Evolutionary conservation across 257 asterid species (phyloP).

Genomic region (Nicotiana attenuata): DNA sequence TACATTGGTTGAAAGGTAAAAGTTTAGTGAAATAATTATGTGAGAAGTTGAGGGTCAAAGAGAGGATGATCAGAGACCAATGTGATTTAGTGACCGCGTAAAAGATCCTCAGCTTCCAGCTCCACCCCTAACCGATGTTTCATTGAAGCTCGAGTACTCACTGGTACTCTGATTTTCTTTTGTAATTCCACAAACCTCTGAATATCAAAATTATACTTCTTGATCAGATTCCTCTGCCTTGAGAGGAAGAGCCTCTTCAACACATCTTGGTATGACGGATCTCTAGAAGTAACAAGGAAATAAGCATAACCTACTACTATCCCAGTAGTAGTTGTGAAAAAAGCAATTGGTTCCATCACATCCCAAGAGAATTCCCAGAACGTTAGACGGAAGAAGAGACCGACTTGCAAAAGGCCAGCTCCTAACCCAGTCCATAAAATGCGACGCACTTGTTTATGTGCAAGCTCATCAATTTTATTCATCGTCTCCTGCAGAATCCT

Average conservation of each 20-base stretch:
- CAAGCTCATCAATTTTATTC: slow-evolving; percentile 60
- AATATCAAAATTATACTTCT: slow-evolving; percentile 55
- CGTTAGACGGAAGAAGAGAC: slow-evolving; percentile 87
- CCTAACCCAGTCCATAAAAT: slow-evolving; percentile 77
- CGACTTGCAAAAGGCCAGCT: slow-evolving; percentile 49
- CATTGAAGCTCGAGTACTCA: slow-evolving; percentile 36
- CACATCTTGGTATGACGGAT: slow-evolving; percentile 76
- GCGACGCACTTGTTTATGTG: slow-evolving; percentile 83
- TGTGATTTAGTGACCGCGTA: slow-evolving; percentile 22
- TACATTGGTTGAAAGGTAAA: background rate
- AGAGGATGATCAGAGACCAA: background rate
- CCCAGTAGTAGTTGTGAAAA: slow-evolving; percentile 70
- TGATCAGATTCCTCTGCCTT: slow-evolving; percentile 79
- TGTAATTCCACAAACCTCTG: slow-evolving; percentile 71
- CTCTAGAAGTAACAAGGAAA: slow-evolving; percentile 80
- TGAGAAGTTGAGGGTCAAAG: background rate
- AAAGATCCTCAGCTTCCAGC: slow-evolving; percentile 51
- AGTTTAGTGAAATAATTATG: background rate
- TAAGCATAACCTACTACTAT: slow-evolving; percentile 78
- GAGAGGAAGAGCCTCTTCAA: slow-evolving; percentile 80
- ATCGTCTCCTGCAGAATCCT: slow-evolving; percentile 51
- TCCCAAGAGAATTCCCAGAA: slow-evolving; percentile 99
- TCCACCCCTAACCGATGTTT: slow-evolving; percentile 50
- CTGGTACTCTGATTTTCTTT: slow-evolving; percentile 47
- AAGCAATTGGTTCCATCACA: slow-evolving; percentile 91